These are phyloP conservation scores for Sparassis latifolia DNA, from an alignment of 1,284 basidiomycete genomes.

Conservation along the genomic window DNA sequence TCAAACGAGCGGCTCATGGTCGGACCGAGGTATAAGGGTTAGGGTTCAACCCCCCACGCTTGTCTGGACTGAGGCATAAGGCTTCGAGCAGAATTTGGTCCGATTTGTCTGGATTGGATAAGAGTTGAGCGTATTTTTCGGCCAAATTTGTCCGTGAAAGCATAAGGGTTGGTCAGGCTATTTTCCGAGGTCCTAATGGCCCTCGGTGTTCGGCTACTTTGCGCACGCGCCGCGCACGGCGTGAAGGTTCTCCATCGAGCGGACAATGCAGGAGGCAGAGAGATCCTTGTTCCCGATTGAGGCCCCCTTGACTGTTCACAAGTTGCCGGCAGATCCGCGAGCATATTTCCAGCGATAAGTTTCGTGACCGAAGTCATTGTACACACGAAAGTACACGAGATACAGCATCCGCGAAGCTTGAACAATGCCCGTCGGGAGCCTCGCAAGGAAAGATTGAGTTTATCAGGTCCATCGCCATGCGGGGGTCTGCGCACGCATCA, in stretches of 20 bases:
- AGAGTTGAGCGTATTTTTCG: too few relatives aligned
- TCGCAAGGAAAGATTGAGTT: neutral
- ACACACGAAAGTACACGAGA: neutral
- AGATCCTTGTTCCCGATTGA: neutral
- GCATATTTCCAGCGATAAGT: neutral
- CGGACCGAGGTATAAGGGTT: too few relatives aligned
- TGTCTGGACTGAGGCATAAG: too few relatives aligned
- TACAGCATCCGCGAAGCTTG: neutral
- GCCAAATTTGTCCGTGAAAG: too few relatives aligned
- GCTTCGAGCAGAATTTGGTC: too few relatives aligned
- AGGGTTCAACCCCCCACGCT: too few relatives aligned
- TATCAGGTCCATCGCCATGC: neutral
- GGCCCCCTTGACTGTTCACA: neutral
- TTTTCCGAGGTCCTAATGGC: too few relatives aligned
- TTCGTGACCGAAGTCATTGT: slow-evolving; percentile 2
- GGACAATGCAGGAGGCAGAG: neutral
- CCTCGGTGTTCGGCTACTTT: too few relatives aligned
- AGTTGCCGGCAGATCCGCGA: neutral
- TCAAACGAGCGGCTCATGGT: too few relatives aligned
- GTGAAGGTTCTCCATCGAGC: neutral
- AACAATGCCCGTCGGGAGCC: neutral
- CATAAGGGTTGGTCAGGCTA: too few relatives aligned
- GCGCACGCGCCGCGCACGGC: neutral
- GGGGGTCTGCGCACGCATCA: neutral
- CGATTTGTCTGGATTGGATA: too few relatives aligned